Conservation (phyloP, 2,329 filamentous ascomycete species). For the Fonsecaea monophora region DNA sequence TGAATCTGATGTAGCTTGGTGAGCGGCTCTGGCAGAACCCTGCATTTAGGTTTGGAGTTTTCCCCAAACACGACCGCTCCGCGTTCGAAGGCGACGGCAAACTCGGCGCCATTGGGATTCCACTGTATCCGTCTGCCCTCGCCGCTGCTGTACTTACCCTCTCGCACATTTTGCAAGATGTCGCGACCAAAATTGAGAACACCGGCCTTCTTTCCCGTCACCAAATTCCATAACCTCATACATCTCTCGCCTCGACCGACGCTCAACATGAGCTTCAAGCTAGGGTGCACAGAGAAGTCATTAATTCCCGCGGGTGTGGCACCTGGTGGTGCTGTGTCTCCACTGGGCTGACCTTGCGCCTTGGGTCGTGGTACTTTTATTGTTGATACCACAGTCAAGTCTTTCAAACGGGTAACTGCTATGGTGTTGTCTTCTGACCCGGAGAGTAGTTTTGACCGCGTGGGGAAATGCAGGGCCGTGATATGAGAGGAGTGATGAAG, state of each 20-base stretch:
- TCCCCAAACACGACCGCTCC: slow-evolving; percentile 79
- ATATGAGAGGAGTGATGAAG: slow-evolving; percentile 86
- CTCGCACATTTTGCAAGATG: slow-evolving; percentile 75
- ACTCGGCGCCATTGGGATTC: slow-evolving; percentile 79
- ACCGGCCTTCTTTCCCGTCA: slow-evolving; percentile 93
- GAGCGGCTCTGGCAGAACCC: slow-evolving; percentile 69
- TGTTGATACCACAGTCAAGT: slow-evolving; percentile 85
- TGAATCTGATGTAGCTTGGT: slow-evolving; percentile 84
- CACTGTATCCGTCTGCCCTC: slow-evolving; percentile 85
- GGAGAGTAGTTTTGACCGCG: slow-evolving; percentile 85
- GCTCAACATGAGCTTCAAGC: slow-evolving; percentile 94
- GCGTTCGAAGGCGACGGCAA: slow-evolving; percentile 86
- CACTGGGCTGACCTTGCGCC: slow-evolving; percentile 77
- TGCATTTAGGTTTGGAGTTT: slow-evolving; percentile 80
- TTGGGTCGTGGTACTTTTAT: slow-evolving; percentile 91
- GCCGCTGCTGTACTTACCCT: slow-evolving; percentile 76
- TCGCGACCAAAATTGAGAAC: slow-evolving; percentile 83
- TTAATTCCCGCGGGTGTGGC: slow-evolving; percentile 87
- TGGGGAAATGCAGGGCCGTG: slow-evolving; percentile 80
- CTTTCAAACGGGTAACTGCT: slow-evolving; percentile 81
- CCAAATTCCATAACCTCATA: slow-evolving; percentile 95
- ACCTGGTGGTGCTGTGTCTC: slow-evolving; percentile 84
- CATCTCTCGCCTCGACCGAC: slow-evolving; percentile 87
- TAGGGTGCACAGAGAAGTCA: slow-evolving; percentile 93
- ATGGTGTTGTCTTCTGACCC: slow-evolving; percentile 90